Percentiles rank a stretch among this genome's conserved stretches.
phyloP scores from a whole-genome alignment of 345 rosid species.

The Balakata baccata region DNA sequence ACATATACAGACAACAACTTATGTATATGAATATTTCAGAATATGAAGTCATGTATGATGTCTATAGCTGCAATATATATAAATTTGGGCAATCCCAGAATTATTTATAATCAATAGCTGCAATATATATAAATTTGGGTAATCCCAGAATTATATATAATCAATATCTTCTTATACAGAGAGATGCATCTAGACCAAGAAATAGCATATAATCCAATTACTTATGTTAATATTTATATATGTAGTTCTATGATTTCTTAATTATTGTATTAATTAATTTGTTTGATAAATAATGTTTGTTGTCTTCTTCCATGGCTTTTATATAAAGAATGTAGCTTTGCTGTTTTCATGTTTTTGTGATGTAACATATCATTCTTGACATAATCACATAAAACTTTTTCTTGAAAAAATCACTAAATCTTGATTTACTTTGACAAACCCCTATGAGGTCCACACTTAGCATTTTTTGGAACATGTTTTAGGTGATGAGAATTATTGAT shows the following conservation, averaged over 20 bases:
- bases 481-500: not conserved
- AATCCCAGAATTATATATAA: slow-evolving; percentile 12
- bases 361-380: too few species aligned
- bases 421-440: not conserved
- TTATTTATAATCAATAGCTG: slow-evolving; percentile 9
- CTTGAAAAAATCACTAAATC: not conserved
- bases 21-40: not conserved
- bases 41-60: not conserved
- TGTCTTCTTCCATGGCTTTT: not conserved
- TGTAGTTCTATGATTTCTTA: slow-evolving; percentile 3
- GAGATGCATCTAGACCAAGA: slow-evolving; percentile 21
- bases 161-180: not conserved
- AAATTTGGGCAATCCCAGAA: slow-evolving; percentile 11
- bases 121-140: not conserved
- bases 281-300: not conserved
- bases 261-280: not conserved
- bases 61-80: not conserved
- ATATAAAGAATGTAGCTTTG: not conserved
- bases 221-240: too few species aligned
- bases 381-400: not conserved
- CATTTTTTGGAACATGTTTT: not conserved
- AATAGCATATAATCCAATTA: not conserved
- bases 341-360: too few species aligned
- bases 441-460: not conserved
- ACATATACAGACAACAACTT: not conserved